Evolutionary conservation across 768 basidiomycete genomes (phyloP), one percentile per base, ranked within the genome.

Genomic region (Rhizopogon vinicolor): DNA sequence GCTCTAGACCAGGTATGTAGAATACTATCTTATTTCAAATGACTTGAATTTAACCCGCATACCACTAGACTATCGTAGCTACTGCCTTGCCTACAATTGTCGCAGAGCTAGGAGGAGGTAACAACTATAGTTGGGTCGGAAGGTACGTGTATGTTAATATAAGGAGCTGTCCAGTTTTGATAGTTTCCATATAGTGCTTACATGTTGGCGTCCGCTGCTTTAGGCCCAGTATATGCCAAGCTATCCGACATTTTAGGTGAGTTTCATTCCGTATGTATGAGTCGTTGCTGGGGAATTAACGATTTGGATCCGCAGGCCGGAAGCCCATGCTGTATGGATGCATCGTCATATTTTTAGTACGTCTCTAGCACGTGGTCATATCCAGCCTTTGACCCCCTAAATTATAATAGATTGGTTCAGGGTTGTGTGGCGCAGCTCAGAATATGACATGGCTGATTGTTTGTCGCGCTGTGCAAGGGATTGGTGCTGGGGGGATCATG

Each of bases 41-140:
- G 8, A 31, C 40, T 8, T 45, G 8, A 22, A 16, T 22, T 8
- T 16, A 19, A 25, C 7, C 19, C 5, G 10, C 19, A 37, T 6
- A 49, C 9, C 14, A 3, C 19, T 19, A 78, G 75, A 76, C 75
- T 7, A 75, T 78, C 46, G 77, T 79, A 3, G 69, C 78, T 0
- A 81, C 78, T 12, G 78, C 81, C 4, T 63, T 81, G 13, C 80
- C 81, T 1, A 80, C 79, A 1, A 80, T 81, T 31, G 75, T 77
- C 7, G 66, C 67, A 3, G 68, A 77, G 40, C 65, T 82, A 1
- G 74, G 76, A 16, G 76, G 75, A 3, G 75, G 74, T 0, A 71
- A 68, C 16, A 73, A 75, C 7, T 81, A 81, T 56, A 71, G 75
- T 13, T 81, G 79, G 80, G 76, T 81, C 8, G 76, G 78, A 42